Percentiles rank a stretch among this genome's conserved stretches.
Conservation (phyloP, 148 eudicot species). For the Limonium bicolor region DNA sequence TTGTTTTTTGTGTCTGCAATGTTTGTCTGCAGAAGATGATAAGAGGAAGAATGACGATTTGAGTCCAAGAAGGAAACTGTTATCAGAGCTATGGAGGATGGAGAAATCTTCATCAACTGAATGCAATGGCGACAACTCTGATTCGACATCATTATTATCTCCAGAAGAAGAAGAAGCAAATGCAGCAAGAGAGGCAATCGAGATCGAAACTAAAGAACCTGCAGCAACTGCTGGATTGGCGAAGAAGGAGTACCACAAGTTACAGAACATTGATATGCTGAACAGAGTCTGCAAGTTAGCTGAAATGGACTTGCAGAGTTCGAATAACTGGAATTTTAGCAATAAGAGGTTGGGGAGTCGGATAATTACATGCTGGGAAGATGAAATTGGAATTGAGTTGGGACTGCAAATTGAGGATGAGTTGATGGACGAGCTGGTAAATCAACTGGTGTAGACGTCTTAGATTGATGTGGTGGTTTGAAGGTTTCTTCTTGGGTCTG, state of each 20-base stretch:
- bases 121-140: background rate
- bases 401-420: constrained; percentile 31
- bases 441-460: constrained; percentile 22
- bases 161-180: background rate
- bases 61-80: constrained; percentile 21
- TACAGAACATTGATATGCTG: constrained; percentile 16
- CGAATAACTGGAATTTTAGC: constrained; percentile 23
- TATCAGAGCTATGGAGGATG: constrained; percentile 10
- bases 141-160: background rate
- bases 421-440: constrained; percentile 37
- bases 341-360: constrained; percentile 25
- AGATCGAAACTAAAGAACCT: too few species aligned
- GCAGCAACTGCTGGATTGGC: constrained; percentile 12
- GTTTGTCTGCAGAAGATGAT: constrained; percentile 24
- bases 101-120: constrained; percentile 8
- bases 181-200: background rate
- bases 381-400: constrained; percentile 10
- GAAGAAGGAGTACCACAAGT: constrained; percentile 11
- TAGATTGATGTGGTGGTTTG: too few species aligned
- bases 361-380: constrained; percentile 1
- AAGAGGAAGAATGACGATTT: constrained; percentile 11
- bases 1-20: background rate
- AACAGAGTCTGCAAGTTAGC: constrained; percentile 32
- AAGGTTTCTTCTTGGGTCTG: too few species aligned
- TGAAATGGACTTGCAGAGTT: constrained; percentile 27